A percentile compares a stretch with the other conserved stretches of the same genome.
Evolutionary conservation across 2,329 filamentous ascomycete genomes (phyloP).

Genomic region (Aspergillus melleus): DNA sequence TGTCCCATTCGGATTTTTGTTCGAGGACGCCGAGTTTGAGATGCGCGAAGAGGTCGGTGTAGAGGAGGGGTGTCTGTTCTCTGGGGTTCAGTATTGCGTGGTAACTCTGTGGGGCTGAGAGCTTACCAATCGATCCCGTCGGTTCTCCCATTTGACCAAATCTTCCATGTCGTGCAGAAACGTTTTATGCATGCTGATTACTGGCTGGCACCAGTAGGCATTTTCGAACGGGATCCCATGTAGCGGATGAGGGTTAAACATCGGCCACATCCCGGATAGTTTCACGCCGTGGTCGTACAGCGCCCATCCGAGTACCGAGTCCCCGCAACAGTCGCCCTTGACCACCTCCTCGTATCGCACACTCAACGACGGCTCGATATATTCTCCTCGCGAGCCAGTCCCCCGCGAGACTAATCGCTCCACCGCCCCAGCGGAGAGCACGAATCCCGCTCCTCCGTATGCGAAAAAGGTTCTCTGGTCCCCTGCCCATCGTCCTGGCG

Average conservation of each 20-base stretch:
- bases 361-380: slow-evolving; percentile 40
- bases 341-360: slow-evolving; percentile 45
- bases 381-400: slow-evolving; percentile 33
- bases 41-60: slow-evolving; percentile 33
- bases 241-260: slow-evolving; percentile 52
- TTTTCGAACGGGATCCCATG: slow-evolving; percentile 51
- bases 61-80: slow-evolving; percentile 21
- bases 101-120: neutral
- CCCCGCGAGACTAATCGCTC: slow-evolving; percentile 38
- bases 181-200: slow-evolving; percentile 52
- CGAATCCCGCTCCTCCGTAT: slow-evolving; percentile 52
- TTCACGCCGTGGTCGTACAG: slow-evolving; percentile 47
- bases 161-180: slow-evolving; percentile 49
- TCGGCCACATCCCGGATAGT: slow-evolving; percentile 51
- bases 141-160: slow-evolving; percentile 48
- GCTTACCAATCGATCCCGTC: slow-evolving; percentile 23
- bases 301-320: slow-evolving; percentile 53
- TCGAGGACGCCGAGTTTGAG: slow-evolving; percentile 21
- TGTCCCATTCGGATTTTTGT: slow-evolving; percentile 32
- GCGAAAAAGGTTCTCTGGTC: slow-evolving; percentile 42
- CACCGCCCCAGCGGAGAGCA: slow-evolving; percentile 48
- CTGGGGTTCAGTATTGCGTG: neutral
- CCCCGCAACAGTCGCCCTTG: slow-evolving; percentile 53
- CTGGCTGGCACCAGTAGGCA: slow-evolving; percentile 54
- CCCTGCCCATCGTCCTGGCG: slow-evolving; percentile 35